A percentile compares a stretch with the other conserved stretches of the same genome.
Conservation (phyloP, 306 rosid genomes). For the Sicyos edulis region DNA sequence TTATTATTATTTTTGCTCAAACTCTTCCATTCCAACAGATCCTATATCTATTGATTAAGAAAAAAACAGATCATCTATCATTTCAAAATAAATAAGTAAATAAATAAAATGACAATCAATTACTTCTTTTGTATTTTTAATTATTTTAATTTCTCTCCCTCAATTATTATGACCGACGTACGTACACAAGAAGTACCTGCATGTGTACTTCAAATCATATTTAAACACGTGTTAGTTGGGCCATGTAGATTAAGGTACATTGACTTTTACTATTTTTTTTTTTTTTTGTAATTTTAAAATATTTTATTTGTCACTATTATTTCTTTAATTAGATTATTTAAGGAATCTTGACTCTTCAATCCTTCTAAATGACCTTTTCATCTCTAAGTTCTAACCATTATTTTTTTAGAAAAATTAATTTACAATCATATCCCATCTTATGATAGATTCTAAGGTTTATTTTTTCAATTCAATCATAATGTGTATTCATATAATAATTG, state of each 20-base stretch:
- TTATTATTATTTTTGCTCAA: no score
- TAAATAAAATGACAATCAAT: neutral
- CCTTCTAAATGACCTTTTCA: neutral
- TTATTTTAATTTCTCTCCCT: neutral
- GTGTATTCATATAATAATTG: neutral
- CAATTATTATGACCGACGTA: neutral
- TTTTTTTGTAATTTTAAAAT: neutral
- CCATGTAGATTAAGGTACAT: neutral
- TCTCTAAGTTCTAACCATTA: slow-evolving; percentile 17
- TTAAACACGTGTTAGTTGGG: slow-evolving; percentile 25
- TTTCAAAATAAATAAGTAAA: no score
- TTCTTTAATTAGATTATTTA: neutral
- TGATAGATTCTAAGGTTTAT: neutral
- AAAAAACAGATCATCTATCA: no score
- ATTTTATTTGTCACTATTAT: neutral
- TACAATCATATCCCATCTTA: neutral
- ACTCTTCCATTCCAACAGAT: no score
- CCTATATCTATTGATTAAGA: no score
- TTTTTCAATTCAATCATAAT: neutral
- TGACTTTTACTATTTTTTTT: neutral
- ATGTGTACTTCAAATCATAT: slow-evolving; percentile 32
- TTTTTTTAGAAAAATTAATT: neutral
- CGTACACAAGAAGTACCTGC: slow-evolving; percentile 38
- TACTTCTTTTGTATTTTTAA: neutral
- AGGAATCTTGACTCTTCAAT: neutral